Evolutionary conservation across 768 basidiomycete species (phyloP).

Genomic region (Mycena albidolilacea): DNA sequence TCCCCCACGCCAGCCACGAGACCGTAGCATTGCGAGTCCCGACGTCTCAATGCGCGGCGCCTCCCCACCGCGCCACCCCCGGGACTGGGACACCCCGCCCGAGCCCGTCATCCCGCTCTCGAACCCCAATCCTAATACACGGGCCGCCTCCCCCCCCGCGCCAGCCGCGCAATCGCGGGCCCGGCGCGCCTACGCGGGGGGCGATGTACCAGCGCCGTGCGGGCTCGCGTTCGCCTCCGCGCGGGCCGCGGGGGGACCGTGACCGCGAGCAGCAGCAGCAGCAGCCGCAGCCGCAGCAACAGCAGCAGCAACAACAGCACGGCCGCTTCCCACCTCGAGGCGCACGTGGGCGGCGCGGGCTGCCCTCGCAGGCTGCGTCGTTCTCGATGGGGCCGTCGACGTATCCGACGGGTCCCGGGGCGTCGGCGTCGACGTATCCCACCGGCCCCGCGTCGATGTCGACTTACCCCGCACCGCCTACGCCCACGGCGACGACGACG

Average conservation of each 20-base stretch:
- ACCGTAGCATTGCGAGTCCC: neutral
- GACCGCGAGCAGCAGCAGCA: neutral
- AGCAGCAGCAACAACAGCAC: too few species aligned
- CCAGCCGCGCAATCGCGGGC: constrained; percentile 43
- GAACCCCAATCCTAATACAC: neutral
- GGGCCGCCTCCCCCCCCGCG: constrained; percentile 29
- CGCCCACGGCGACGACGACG: constrained; percentile 27
- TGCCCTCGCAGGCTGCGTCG: constrained; percentile 31
- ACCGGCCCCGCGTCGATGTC: constrained; percentile 1
- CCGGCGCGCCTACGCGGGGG: constrained; percentile 30
- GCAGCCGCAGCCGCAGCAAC: too few species aligned
- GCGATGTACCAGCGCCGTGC: constrained; percentile 40
- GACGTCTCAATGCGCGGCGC: neutral
- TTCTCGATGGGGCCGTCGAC: constrained; percentile 27
- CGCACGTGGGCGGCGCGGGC: constrained; percentile 32
- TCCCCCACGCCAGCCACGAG: constrained; percentile 34
- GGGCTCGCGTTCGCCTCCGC: constrained; percentile 55
- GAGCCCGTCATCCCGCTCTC: too few species aligned
- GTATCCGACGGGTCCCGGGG: neutral
- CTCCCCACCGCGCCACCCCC: neutral
- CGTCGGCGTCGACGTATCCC: constrained; percentile 29
- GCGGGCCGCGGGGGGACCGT: constrained; percentile 50
- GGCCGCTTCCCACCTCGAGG: constrained; percentile 11
- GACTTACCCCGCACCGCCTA: constrained; percentile 23
- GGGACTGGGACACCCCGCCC: too few species aligned